A percentile compares a stretch with the other conserved stretches of the same genome.
These are phyloP conservation scores for Oryza glumipatula DNA, from an alignment of 176 grass and related monocot genomes.

Conservation along the genomic window DNA sequence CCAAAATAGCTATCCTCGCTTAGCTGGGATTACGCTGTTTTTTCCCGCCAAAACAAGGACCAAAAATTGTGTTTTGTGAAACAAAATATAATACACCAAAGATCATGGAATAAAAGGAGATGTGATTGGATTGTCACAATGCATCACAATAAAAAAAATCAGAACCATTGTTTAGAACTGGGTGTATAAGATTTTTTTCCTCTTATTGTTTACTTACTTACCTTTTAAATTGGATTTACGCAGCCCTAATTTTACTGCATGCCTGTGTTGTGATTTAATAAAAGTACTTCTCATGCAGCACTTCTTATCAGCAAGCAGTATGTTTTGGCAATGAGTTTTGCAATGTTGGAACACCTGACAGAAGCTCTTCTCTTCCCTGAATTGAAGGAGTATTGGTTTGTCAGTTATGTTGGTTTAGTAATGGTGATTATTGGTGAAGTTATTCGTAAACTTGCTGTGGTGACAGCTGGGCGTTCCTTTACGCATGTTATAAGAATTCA, in stretches of 20 bases:
- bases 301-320: constrained; percentile 96
- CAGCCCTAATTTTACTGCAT: constrained; percentile 25
- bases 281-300: constrained; percentile 63
- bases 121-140: constrained; percentile 18
- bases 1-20: constrained; percentile 21
- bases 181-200: constrained; percentile 3
- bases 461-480: constrained; percentile 80
- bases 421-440: constrained; percentile 87
- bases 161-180: background rate
- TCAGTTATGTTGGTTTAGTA: constrained; percentile 71
- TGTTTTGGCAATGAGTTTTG: constrained; percentile 74
- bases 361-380: constrained; percentile 72
- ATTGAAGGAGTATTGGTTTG: constrained; percentile 70
- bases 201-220: constrained; percentile 23
- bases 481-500: constrained; percentile 77
- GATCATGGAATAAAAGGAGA: background rate
- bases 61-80: background rate
- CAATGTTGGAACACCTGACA: constrained; percentile 77
- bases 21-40: background rate
- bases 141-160: background rate
- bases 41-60: background rate
- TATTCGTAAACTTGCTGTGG: constrained; percentile 73
- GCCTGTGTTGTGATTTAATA: constrained; percentile 15
- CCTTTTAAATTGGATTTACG: constrained; percentile 23
- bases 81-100: background rate